Base-by-base conservation (phyloP, 2,329 filamentous ascomycete genomes). In the Arthroderma uncinatum region DNA sequence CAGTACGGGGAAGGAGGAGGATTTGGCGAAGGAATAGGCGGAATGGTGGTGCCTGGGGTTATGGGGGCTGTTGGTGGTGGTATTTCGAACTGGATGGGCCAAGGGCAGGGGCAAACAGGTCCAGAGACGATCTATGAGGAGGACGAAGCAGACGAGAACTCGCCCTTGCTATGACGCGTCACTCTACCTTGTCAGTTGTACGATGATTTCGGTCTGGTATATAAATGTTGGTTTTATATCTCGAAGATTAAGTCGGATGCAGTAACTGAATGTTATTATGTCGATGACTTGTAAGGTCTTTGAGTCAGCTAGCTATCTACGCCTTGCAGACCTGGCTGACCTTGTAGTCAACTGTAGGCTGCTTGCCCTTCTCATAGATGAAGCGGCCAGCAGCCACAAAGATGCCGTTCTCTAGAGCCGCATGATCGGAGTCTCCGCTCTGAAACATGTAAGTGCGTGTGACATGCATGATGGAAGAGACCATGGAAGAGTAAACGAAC, bases 311-410 rank as follows among this genome's bases (percentile, higher is more conserved):
- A 21, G 2, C 16, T n/a, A 21, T 37, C 14, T 28, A 61, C 56
- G 67, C 19, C 59, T 64, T 37, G 64, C 60, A 52, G 66, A 73
- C 70, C 64, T 70, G 67, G 60, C 73, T 71, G 57, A 76, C 68
- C 47, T 70, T 70, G 59, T 75, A 76, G 62, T 75, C 73, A 16
- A 74, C 72, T 34, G 72, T 63, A 3, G 69, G 54, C 0, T 66
- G 64, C 60, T 71, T 68, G 16, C 66, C 72, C 59, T 67, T 64
- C 59, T 71, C 66, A 19, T 68, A 62, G n/a, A 65, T 63, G 63
- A 76, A 74, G 8, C 67, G 69, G 10, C 73, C 73, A 36, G 71
- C 64, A 2, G 65, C 73, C 25, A 74, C 71, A 57, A 73, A 75
- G 2, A 73, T 65, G 2, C 67, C 63, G 52, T 64, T 68, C 57